Evolutionary conservation across 306 rosid genomes (phyloP).

Genomic region (Notholithocarpus densiflorus): DNA sequence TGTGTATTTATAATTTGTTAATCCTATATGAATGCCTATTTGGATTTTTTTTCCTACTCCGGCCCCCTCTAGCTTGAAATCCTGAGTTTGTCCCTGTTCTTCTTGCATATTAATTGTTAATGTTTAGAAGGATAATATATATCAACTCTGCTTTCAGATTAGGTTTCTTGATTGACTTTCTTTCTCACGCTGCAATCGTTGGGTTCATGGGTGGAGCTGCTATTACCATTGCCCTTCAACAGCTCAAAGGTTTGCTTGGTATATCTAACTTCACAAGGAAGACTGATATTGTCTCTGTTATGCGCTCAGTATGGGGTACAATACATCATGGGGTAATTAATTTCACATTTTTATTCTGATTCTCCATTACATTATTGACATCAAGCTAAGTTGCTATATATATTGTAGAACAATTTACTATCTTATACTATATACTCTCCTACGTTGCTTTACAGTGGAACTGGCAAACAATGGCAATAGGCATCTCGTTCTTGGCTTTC

Average conservation of each 20-base stretch:
- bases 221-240: conserved; percentile 94
- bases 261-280: conserved; percentile 65
- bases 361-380: no score
- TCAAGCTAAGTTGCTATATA: no score
- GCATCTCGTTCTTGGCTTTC: conserved; percentile 59
- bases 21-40: no score
- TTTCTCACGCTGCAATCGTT: conserved; percentile 95
- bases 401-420: no score
- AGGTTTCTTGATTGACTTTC: conserved; percentile 93
- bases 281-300: conserved; percentile 68
- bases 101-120: no score
- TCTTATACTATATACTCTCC: no score
- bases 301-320: conserved; percentile 54
- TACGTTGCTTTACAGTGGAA: conserved; percentile 71
- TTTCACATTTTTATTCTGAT: neutral
- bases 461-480: conserved; percentile 84
- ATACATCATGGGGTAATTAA: conserved; percentile 75
- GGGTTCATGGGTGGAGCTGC: conserved; percentile 99
- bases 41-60: no score
- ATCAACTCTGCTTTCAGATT: conserved; percentile 42
- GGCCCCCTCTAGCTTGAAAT: fast-evolving
- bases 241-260: conserved; percentile 93
- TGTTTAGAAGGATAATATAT: no score
- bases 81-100: fast-evolving
- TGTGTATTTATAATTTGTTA: no score